Percentiles rank a stretch among this genome's conserved stretches.
phyloP scores from a whole-genome alignment of 495 filamentous ascomycete species.

The Diplogelasinospora grovesii region DNA sequence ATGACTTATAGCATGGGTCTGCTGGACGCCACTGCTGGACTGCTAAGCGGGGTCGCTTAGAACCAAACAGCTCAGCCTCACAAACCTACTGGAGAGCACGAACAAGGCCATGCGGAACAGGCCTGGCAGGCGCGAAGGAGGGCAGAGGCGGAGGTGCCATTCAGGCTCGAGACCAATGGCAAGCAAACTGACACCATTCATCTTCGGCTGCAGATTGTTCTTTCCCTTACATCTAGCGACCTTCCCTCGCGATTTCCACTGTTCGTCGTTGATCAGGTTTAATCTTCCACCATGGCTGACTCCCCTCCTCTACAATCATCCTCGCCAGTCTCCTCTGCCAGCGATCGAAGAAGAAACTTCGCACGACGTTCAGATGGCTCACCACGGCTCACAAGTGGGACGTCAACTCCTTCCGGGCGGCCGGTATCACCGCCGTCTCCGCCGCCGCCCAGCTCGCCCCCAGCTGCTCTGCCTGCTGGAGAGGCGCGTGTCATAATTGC shows the following conservation, averaged over 20 bases:
- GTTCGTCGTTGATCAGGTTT: too few species aligned
- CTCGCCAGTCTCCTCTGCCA: background rate
- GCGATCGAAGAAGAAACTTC: background rate
- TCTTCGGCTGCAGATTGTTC: background rate
- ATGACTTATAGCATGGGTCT: background rate
- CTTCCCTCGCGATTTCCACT: too few species aligned
- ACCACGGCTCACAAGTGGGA: background rate
- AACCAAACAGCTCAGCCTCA: background rate
- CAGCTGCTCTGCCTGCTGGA: background rate
- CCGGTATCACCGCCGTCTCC: background rate
- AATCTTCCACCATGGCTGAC: background rate
- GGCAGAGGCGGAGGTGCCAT: background rate
- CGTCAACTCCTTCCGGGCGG: background rate
- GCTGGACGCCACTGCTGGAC: background rate
- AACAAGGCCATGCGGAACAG: background rate
- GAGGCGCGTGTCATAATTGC: constrained; percentile 23
- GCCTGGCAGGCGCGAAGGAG: background rate
- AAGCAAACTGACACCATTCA: constrained; percentile 1
- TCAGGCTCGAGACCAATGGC: too few species aligned
- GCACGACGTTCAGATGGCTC: background rate
- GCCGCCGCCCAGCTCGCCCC: background rate
- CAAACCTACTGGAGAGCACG: background rate
- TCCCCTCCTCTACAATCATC: background rate
- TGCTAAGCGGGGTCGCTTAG: background rate
- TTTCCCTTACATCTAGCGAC: background rate